Conservation (phyloP, 257 asterid genomes). For the Solanum bukasovii region DNA sequence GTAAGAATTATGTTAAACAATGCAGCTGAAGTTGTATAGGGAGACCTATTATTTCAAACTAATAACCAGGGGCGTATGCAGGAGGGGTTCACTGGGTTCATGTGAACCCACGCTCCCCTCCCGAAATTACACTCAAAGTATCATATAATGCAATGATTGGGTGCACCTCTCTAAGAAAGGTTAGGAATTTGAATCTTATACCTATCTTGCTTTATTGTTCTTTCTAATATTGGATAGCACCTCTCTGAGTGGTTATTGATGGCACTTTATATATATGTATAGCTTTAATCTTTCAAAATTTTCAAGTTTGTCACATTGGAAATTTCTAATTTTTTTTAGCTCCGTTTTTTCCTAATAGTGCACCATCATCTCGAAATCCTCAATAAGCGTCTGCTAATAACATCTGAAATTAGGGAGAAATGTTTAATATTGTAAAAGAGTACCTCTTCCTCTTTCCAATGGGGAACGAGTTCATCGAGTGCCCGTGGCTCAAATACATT, state of each 20-base stretch:
- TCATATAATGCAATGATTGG: not conserved
- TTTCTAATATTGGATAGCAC: not conserved
- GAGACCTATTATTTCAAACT: not conserved
- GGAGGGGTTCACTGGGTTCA: not conserved
- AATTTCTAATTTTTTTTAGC: not conserved
- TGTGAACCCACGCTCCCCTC: not conserved
- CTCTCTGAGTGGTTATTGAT: not conserved
- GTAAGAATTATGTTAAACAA: not conserved
- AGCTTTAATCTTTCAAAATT: not conserved
- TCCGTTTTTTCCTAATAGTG: not conserved
- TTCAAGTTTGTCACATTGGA: not conserved
- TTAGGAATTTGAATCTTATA: not conserved
- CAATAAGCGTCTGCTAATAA: not conserved
- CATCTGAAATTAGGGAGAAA: not conserved
- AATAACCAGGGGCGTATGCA: not conserved
- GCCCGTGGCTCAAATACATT: conserved; percentile 95
- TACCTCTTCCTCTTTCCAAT: conserved; percentile 83
- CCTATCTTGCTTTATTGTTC: not conserved
- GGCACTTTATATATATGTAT: not conserved
- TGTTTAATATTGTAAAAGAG: not conserved
- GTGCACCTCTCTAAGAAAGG: not conserved
- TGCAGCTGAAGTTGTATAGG: not conserved
- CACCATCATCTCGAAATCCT: not conserved
- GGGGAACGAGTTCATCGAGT: conserved; percentile 86
- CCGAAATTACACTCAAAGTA: not conserved